These are phyloP conservation scores for Penicillium canescens DNA, from an alignment of 495 filamentous ascomycete species.

Conservation along the genomic window DNA sequence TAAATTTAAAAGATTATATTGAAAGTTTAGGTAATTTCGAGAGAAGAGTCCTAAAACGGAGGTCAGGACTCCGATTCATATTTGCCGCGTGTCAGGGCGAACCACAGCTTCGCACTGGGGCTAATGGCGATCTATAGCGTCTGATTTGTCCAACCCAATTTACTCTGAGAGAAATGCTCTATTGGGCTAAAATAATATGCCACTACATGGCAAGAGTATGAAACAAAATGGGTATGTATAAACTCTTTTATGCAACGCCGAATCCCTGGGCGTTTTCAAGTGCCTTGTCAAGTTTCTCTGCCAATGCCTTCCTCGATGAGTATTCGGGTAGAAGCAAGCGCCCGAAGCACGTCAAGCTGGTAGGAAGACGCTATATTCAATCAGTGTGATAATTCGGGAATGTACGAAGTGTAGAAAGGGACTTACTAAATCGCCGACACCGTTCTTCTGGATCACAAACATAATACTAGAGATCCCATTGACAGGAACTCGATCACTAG, in stretches of 20 bases:
- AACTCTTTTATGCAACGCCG: constrained; percentile 58
- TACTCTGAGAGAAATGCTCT: not conserved
- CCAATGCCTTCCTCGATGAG: constrained; percentile 61
- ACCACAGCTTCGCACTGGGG: constrained; percentile 10
- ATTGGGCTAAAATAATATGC: not conserved
- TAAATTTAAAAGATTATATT: not conserved
- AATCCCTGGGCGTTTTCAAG: constrained; percentile 94
- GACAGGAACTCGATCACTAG: constrained; percentile 85
- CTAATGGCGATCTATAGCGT: constrained; percentile 3
- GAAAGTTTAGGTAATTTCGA: not conserved
- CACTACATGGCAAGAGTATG: constrained; percentile 1
- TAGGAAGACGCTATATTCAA: constrained; percentile 63
- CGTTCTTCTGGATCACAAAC: constrained; percentile 82
- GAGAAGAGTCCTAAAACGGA: constrained; percentile 18
- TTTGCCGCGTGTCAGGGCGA: constrained; percentile 15
- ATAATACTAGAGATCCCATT: constrained; percentile 75
- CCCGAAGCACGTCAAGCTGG: constrained; percentile 86
- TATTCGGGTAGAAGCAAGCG: constrained; percentile 86
- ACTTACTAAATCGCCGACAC: constrained; percentile 58
- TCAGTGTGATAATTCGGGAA: constrained; percentile 7
- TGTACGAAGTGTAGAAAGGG: not conserved
- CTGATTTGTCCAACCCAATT: constrained; percentile 9
- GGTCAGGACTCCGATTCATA: constrained; percentile 15
- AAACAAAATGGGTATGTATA: constrained; percentile 21
- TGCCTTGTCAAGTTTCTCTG: constrained; percentile 74